Base-by-base conservation (phyloP, 345 rosid genomes). In the Moricandia arvensis region DNA sequence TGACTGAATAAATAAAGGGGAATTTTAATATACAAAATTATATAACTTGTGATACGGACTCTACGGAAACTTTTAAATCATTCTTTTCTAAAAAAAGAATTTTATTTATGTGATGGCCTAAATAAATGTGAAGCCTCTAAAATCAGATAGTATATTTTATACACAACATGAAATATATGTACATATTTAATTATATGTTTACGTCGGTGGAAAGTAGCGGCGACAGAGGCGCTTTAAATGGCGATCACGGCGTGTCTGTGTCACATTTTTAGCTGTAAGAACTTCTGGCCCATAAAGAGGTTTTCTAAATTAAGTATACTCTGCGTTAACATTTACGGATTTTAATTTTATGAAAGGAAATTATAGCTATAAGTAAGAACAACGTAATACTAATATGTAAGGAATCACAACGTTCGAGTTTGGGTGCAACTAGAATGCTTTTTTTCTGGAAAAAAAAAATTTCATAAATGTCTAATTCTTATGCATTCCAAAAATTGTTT, bases 161-260 rank as follows among this genome's bases (percentile, higher is more conserved):
- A 54, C 64, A 74, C 73, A 47, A 66, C 1, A 43, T 29, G 53
- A 47, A 47, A 47, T 47, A 33, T 47, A 51, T 75, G 79, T 24
- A 75, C 8, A 37, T 31, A 69, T 76, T 49, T 76, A 16, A 76
- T 13, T 69, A 69, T 69, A 21, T 47, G 53, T 64, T 62, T 61
- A 38, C 54, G 76, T 77, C 80, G 80, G 80, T 77, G 72, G 70
- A 38, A 54, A 70, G 49, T 71, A 77, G 75, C 80, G 76, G 72
- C 66, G 72, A 71, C 17, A 77, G 45, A 63, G 72, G 76, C 72
- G 80, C 72, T 65, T 72, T 78, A 78, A 78, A 66, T 72, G 73
- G 63, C 1, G 68, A 59, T 78, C 77, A 77, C 80, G 63, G 73
- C 49, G 68, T 77, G 63, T 72, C 72, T 77, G 55, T 77, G 76